A percentile compares a stretch with the other conserved stretches of the same genome.
phyloP scores from a whole-genome alignment of 306 rosid genomes.

The Elaeagnus macrophylla region DNA sequence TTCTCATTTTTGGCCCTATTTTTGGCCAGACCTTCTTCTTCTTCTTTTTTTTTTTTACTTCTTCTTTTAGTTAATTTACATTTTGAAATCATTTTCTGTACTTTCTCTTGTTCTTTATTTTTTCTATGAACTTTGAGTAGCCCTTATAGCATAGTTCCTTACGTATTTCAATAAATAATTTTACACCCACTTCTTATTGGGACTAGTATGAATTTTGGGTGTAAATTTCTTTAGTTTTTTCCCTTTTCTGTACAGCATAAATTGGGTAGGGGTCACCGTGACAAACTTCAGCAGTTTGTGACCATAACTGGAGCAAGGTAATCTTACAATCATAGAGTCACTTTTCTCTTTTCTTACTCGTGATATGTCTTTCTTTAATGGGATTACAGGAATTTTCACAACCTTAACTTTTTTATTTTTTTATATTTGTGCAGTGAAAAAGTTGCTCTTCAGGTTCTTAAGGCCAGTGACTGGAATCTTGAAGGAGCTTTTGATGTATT shows the following conservation, averaged over 20 bases:
- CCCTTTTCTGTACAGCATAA: constrained; percentile 52
- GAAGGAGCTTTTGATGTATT: constrained; percentile 97
- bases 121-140: too few relatives aligned
- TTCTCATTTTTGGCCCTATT: too few relatives aligned
- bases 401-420: neutral
- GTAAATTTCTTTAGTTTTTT: neutral
- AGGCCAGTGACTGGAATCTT: constrained; percentile 94
- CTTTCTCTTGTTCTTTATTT: too few relatives aligned
- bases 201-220: neutral
- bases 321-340: constrained; percentile 5
- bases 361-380: neutral
- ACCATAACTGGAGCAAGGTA: constrained; percentile 91
- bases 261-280: constrained; percentile 86
- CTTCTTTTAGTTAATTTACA: neutral
- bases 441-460: constrained; percentile 69
- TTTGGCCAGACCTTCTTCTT: neutral
- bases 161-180: too few relatives aligned
- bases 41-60: neutral
- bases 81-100: too few relatives aligned
- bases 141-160: too few relatives aligned
- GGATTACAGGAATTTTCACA: neutral
- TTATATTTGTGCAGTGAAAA: constrained; percentile 57
- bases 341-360: constrained; percentile 9
- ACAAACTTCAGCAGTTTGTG: constrained; percentile 91
- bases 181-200: neutral